Evolutionary conservation across 2,329 filamentous ascomycete genomes (phyloP), one percentile per base, ranked within the genome.

Genomic region (Cladophialophora chaetospira): DNA sequence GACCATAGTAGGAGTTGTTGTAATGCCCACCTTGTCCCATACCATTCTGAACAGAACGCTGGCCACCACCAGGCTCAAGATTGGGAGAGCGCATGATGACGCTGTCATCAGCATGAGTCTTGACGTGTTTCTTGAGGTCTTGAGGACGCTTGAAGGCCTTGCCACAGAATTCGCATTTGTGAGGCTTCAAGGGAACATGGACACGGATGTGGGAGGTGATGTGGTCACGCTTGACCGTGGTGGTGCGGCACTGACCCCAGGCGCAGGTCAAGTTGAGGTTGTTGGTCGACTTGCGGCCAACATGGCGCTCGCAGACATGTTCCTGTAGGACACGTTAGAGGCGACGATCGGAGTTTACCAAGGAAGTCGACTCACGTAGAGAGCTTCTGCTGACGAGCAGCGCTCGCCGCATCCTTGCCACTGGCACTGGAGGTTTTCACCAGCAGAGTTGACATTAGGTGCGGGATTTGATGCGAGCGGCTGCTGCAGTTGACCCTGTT

Each of bases 131-230:
- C 85, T 99, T 97, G 68, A 99, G 75, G 79, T 99, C 94, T 78
- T 99, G 94, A 2, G 94, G 94, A 29, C 94, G 89, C 84, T 99
- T 99, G 83, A 99, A 99, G 1, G 92, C 92, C 80, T 99, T 99
- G 71, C 91, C 91, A 71, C 94, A 99, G 77, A 97, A 96, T 72
- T 97, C 92, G 75, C 94, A 99, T 77, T 97, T 97, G 80, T 99
- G 94, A 65, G 94, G 94, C 82, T 99, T 99, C 60, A 99, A 80
- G 1, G 94, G 94, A n/a, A 99, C 93, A 73, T 99, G 94, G 52
- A 97, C 94, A 64, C 94, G 90, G 68, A 99, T 97, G 76, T 99
- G 94, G 48, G 94, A 97, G 48, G 94, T 99, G 75, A 99, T 99
- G 78, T 99, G 94, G 70, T 97, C 94, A 69, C 94, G 91, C 82